Percentiles rank a stretch among this genome's conserved stretches.
These are phyloP conservation scores for Achaetomiella virescens DNA, from an alignment of 495 filamentous ascomycete genomes.

Conservation along the genomic window DNA sequence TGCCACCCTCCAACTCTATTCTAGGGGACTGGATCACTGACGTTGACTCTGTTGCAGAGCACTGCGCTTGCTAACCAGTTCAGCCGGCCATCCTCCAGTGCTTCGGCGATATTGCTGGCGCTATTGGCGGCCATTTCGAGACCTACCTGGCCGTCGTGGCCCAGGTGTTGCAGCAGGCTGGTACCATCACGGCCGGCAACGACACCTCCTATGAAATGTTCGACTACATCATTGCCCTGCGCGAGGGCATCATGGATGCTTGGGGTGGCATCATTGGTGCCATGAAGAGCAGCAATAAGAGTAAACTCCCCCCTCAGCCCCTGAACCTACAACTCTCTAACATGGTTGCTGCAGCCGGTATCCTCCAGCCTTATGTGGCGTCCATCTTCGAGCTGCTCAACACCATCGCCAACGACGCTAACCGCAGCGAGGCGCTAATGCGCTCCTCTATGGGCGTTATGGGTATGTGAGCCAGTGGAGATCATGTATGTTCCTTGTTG, in stretches of 20 bases:
- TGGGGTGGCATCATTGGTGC: conserved; percentile 94
- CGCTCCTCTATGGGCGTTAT: conserved; percentile 92
- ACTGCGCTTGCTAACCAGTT: conserved; percentile 83
- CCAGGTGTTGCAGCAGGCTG: conserved; percentile 88
- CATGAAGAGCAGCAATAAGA: conserved; percentile 74
- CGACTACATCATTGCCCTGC: conserved; percentile 88
- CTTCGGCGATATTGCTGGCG: conserved; percentile 96
- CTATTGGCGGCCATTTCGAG: conserved; percentile 87
- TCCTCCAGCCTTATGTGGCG: conserved; percentile 70
- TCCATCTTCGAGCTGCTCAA: conserved; percentile 87
- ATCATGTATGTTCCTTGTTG: background rate
- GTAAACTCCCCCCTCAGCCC: conserved; percentile 44
- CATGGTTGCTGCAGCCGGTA: conserved; percentile 44
- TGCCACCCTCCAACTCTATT: conserved; percentile 1
- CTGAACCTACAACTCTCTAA: conserved; percentile 16
- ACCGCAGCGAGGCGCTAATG: conserved; percentile 86
- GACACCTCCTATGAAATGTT: conserved; percentile 83
- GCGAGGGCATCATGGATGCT: conserved; percentile 98
- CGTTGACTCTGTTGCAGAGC: conserved; percentile 41
- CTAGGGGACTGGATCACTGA: background rate
- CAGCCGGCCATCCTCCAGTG: conserved; percentile 94
- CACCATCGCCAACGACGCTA: conserved; percentile 68
- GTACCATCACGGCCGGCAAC: conserved; percentile 62
- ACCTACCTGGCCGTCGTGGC: conserved; percentile 87
- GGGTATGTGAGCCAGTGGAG: conserved; percentile 53